These are phyloP conservation scores for Chloranthus sessilifolius DNA, from an alignment of 164 flowering plant species.

Conservation along the genomic window DNA sequence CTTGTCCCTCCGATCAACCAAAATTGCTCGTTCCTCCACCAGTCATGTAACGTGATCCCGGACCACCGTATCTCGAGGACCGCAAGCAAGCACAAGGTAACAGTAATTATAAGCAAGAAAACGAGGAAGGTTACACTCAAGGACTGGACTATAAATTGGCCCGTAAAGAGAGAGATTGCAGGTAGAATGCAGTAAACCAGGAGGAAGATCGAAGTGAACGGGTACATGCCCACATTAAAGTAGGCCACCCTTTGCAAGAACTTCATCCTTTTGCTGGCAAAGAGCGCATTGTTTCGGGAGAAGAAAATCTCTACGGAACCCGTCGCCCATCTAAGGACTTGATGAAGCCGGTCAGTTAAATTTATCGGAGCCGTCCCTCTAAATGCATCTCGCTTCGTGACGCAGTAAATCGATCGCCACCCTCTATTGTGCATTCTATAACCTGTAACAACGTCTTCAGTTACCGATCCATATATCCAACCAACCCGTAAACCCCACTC, in stretches of 20 bases:
- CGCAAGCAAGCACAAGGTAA: conserved; percentile 70
- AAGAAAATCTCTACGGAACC: conserved; percentile 97
- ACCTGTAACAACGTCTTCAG: conserved; percentile 97
- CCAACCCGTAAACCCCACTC: conserved; percentile 95
- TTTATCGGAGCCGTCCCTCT: conserved; percentile 98
- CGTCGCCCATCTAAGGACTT: conserved; percentile 96
- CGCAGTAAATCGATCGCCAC: conserved; percentile 92
- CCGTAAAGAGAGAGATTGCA: conserved; percentile 79
- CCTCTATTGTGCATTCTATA: conserved; percentile 95
- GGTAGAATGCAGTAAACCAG: conserved; percentile 81
- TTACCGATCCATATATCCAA: conserved; percentile 96
- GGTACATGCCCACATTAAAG: conserved; percentile 82
- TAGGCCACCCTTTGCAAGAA: conserved; percentile 80
- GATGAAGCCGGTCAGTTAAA: conserved; percentile 83
- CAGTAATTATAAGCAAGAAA: conserved; percentile 55
- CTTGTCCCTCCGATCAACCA: conserved; percentile 96
- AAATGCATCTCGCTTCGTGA: conserved; percentile 86
- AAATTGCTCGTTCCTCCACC: conserved; percentile 98
- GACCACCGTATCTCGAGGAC: conserved; percentile 88
- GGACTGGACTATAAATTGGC: conserved; percentile 80
- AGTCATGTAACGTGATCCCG: conserved; percentile 77
- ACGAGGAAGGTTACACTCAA: conserved; percentile 57
- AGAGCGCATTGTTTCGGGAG: conserved; percentile 79
- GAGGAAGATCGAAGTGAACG: conserved; percentile 83
- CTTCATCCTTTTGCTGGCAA: conserved; percentile 70